Conservation (phyloP, 306 rosid genomes). For the Datisca glomerata region DNA sequence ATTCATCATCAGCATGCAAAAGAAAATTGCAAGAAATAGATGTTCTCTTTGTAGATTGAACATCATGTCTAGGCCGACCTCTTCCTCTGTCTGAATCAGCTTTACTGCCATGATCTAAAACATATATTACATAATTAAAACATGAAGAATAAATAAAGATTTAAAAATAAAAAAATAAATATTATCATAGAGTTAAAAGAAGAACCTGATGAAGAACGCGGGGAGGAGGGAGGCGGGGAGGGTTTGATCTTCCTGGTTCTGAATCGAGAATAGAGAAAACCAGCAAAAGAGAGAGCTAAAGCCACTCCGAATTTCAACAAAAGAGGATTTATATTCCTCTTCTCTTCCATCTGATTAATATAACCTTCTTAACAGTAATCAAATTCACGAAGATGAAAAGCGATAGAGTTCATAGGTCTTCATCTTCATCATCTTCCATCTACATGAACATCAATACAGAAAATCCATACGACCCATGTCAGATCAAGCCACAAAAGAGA, state of each 20-base stretch:
- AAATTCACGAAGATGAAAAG: constrained; percentile 13
- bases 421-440: constrained; percentile 55
- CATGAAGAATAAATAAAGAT: background rate
- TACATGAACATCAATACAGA: constrained; percentile 15
- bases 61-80: constrained; percentile 12
- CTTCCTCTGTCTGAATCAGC: constrained; percentile 16
- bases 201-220: constrained; percentile 39
- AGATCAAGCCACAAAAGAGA: constrained; percentile 3
- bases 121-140: constrained; percentile 3
- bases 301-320: constrained; percentile 59
- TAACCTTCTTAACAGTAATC: constrained; percentile 11
- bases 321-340: constrained; percentile 37
- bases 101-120: constrained; percentile 29
- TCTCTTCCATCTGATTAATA: constrained; percentile 21
- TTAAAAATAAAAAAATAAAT: background rate
- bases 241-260: constrained; percentile 29
- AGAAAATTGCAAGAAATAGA: constrained; percentile 21
- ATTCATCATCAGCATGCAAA: constrained; percentile 22
- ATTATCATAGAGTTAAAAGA: background rate
- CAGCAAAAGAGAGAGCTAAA: constrained; percentile 67
- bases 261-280: constrained; percentile 43
- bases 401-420: constrained; percentile 14
- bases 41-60: constrained; percentile 11
- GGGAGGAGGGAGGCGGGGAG: constrained; percentile 21
- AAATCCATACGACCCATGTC: constrained; percentile 4